Evolutionary conservation across 805 yeast species (phyloP).

Genomic region (Teunomyces stri): DNA sequence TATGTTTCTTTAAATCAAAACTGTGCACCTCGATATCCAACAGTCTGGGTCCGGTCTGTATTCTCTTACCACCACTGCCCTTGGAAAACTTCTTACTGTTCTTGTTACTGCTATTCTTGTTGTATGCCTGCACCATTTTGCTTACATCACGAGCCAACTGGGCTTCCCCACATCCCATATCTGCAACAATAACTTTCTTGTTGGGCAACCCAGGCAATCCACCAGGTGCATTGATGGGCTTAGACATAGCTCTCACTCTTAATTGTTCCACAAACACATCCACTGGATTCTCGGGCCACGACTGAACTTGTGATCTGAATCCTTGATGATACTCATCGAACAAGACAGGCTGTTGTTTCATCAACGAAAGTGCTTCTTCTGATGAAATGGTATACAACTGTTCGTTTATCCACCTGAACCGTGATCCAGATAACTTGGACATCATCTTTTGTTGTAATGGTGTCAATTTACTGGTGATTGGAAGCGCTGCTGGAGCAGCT

Average conservation of each 20-base stretch:
- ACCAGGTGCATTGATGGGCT: conserved; percentile 90
- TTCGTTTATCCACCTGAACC: conserved; percentile 98
- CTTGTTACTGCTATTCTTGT: conserved; percentile 26
- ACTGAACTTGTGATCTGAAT: conserved; percentile 88
- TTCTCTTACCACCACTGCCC: conserved; percentile 8
- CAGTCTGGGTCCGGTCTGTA: conserved; percentile 26
- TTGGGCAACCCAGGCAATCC: conserved; percentile 78
- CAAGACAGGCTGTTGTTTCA: conserved; percentile 77
- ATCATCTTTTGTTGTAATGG: conserved; percentile 94
- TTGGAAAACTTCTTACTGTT: conserved; percentile 2
- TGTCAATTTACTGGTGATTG: conserved; percentile 53
- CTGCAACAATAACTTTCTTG: conserved; percentile 78
- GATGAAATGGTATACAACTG: conserved; percentile 89
- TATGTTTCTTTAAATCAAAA: conserved; percentile 88
- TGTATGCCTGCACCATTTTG: conserved; percentile 41
- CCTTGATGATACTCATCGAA: conserved; percentile 96
- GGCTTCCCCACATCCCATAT: conserved; percentile 99
- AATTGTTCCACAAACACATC: conserved; percentile 78
- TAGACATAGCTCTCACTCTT: conserved; percentile 49
- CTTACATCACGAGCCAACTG: conserved; percentile 69
- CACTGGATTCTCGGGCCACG: conserved; percentile 99
- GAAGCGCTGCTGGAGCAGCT: conserved; percentile 13
- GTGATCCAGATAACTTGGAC: conserved; percentile 89
- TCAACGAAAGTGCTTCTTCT: conserved; percentile 66
- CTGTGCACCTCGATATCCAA: conserved; percentile 69